Evolutionary conservation across 495 filamentous ascomycete species (phyloP).

Genomic region (Aspergillus ellipticus): DNA sequence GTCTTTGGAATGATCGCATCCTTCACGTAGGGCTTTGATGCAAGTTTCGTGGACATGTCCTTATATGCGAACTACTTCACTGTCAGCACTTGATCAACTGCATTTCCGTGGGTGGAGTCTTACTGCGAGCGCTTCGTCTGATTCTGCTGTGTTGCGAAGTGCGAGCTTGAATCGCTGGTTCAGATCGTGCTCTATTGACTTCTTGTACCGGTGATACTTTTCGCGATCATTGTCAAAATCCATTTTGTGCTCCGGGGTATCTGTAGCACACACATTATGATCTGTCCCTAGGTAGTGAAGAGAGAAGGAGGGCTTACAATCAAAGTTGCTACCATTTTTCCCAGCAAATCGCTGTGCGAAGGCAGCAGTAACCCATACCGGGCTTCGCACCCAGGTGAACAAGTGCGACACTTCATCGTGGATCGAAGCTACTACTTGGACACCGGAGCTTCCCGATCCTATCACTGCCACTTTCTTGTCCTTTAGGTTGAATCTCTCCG

Average conservation of each 20-base stretch:
- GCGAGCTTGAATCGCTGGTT: conserved; percentile 21
- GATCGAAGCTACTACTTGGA: conserved; percentile 31
- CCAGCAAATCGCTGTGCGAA: conserved; percentile 15
- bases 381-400: conserved; percentile 16
- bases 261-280: not conserved
- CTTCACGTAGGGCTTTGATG: conserved; percentile 43
- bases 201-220: conserved; percentile 26
- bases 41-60: conserved; percentile 35
- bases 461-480: conserved; percentile 46
- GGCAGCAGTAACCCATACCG: conserved; percentile 15
- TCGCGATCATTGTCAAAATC: conserved; percentile 7
- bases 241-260: conserved; percentile 7
- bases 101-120: not conserved
- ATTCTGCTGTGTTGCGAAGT: conserved; percentile 10
- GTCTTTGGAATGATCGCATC: conserved; percentile 42
- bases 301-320: not conserved
- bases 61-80: not conserved
- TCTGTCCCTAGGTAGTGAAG: not conserved
- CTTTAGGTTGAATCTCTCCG: conserved; percentile 23
- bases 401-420: conserved; percentile 9
- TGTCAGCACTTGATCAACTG: not conserved
- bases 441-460: conserved; percentile 43
- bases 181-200: conserved; percentile 33
- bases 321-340: conserved; percentile 9
- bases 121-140: conserved; percentile 13